Base-by-base conservation (phyloP, 306 rosid genomes). In the Malus asiatica region DNA sequence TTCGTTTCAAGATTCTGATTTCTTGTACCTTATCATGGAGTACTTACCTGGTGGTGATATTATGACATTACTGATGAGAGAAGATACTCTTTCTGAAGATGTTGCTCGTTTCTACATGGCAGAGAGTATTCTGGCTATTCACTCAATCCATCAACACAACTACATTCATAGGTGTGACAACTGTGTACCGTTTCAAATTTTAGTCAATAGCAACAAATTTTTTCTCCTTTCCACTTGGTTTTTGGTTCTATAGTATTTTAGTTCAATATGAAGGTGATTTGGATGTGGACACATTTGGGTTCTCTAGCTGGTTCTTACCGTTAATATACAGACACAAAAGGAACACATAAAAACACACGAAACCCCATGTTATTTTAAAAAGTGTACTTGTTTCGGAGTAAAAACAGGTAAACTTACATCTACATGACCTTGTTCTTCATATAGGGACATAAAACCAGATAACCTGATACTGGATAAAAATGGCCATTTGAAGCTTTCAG, bases 31-130 rank as follows among this genome's bases (percentile, higher is more conserved):
- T 75, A 96, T 96, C 82, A 92, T 96, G 99, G 99, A 96, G 85
- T 96, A 96, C 82, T 87, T 96, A 86, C 99, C 97, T 68, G 99
- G 99, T 74, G 99, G 99, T 72, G 99, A 96, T 85, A 96, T 92
- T 46, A 96, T 96, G 99, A 96, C 99, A 72, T 85, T 96, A 81
- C 73, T 96, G 82, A 96, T 96, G 99, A 96, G 99, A 75, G 97
- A 96, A 87, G 99, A 96, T 85, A 83, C 83, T 78, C 93, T 96
- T 78, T 89, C 99, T 51, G 99, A 92, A 85, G 90, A 92, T 70
- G 91, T 90, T 87, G 97, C 98, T 35, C 86, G 97, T 20, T 96
- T 96, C 86, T 96, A 96, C 86, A 92, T 92, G 38, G 99, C 93
- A n/a, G 97, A 96, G 90, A 90, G 99, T 87, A 82, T 92, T 84